These are phyloP conservation scores for Edaphochlamys debaryana DNA, from an alignment of 139 green algal species.

Conservation along the genomic window DNA sequence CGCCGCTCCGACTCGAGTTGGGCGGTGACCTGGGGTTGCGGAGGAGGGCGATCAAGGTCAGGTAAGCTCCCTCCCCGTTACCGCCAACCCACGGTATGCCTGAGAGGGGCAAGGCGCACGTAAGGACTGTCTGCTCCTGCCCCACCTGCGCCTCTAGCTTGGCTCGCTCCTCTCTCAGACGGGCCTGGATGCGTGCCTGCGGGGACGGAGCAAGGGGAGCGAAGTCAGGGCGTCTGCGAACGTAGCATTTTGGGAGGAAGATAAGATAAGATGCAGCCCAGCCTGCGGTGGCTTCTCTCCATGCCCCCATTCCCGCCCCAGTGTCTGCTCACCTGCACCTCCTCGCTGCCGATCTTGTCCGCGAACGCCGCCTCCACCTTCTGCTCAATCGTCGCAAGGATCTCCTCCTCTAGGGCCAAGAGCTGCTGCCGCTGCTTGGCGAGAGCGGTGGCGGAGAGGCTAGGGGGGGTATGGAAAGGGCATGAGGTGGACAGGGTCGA, in stretches of 20 bases:
- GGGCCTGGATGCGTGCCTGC: constrained; percentile 43
- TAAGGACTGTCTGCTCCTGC: too few species aligned
- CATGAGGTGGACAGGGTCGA: too few species aligned
- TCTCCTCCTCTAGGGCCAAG: constrained; percentile 32
- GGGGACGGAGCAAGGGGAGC: too few species aligned
- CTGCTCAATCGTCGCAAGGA: constrained; percentile 24
- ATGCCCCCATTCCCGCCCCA: too few species aligned
- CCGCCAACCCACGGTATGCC: too few species aligned
- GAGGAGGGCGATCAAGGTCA: too few species aligned
- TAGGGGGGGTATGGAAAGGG: too few species aligned
- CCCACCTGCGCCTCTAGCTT: constrained; percentile 49
- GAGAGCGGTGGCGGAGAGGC: constrained; percentile 8
- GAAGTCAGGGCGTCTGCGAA: too few species aligned
- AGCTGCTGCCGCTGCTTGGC: constrained; percentile 33
- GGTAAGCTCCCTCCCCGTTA: too few species aligned
- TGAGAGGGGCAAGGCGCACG: not conserved
- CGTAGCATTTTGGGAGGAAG: too few species aligned
- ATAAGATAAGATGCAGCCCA: too few species aligned
- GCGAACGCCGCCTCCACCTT: constrained; percentile 17
- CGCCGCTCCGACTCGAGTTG: constrained; percentile 54
- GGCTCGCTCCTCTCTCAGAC: constrained; percentile 53
- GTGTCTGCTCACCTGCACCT: constrained; percentile 46
- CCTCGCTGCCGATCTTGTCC: not conserved
- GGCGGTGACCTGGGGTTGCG: constrained; percentile 42
- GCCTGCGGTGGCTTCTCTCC: too few species aligned